Base-by-base conservation (phyloP, 768 basidiomycete species). In the Megacollybia marginata region DNA sequence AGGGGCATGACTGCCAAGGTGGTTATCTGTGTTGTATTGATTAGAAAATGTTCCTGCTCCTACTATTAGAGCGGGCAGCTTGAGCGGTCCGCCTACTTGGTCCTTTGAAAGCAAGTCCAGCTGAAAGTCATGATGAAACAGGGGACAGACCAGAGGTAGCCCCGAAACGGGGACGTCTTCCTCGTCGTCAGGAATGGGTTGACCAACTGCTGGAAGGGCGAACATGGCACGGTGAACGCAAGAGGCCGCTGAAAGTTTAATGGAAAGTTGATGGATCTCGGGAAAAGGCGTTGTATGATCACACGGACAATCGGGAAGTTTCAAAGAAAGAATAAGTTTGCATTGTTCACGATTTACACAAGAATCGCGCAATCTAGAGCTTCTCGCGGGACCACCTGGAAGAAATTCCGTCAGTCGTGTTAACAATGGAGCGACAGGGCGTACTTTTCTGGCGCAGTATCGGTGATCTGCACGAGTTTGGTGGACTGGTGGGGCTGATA, bases 331-430 rank as follows among this genome's bases (percentile, higher is more conserved):
- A 28, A 28, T 28, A 28, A 28, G 23, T 28, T 28, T 28, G 23
- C 23, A 28, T 28, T 28, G 23, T 28, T 28, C 23, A 28, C 6
- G 23, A 28, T 28, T 28, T 28, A 28, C 23, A 28, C 23, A 28
- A 28, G 23, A 2, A 28, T 28, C 6, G 18, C 38, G 38, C 38
- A 13, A 18, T 64, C 64, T 78, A 91, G 58, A 89, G 71, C 66
- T 77, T 87, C 62, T 82, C 83, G 54, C 89, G 80, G 50, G 75
- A 68, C 87, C 88, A 91, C 61, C 88, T 92, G 58, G 4, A 46
- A 28, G 46, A 47, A 56, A 32, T 28, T 28, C 23, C 23, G 23
- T 28, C 23, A 28, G 23, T 28, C 23, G 6, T 28, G 23, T 28
- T 6, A 28, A 28, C 23, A 28, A 28, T 2, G 23, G 23, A 28